These are phyloP conservation scores for Elongisporangium prolatum DNA, from an alignment of 352 stramenopile species.

Conservation along the genomic window DNA sequence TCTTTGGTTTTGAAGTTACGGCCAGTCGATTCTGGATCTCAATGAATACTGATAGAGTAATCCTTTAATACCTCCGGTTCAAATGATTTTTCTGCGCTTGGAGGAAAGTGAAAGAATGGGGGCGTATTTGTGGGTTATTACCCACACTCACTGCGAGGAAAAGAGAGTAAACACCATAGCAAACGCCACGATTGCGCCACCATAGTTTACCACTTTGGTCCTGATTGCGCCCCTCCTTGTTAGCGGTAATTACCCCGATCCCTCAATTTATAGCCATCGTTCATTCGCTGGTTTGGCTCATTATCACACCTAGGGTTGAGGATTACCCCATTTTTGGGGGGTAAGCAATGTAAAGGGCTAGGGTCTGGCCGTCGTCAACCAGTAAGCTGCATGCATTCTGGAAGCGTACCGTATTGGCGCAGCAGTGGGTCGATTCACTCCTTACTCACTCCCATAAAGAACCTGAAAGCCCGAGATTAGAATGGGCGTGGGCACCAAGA, in stretches of 20 bases:
- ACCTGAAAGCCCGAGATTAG: not conserved
- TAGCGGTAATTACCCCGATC: not conserved
- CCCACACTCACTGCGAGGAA: not conserved
- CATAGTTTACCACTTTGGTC: not conserved
- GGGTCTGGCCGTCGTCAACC: not conserved
- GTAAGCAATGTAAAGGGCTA: not conserved
- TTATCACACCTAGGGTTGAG: not conserved
- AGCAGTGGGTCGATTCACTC: not conserved
- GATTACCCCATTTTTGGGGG: not conserved
- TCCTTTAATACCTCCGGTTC: not conserved
- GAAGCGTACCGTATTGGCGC: not conserved
- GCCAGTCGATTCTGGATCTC: not conserved
- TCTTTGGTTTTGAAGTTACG: not conserved
- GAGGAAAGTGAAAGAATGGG: not conserved
- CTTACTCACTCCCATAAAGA: not conserved
- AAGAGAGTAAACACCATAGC: not conserved
- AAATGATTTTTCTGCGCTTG: not conserved
- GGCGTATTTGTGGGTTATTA: not conserved
- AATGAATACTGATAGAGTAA: not conserved
- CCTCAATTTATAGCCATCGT: not conserved
- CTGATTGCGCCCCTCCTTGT: not conserved
- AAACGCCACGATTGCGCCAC: not conserved
- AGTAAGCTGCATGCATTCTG: not conserved
- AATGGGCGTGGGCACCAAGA: not conserved
- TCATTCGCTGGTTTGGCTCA: not conserved